Evolutionary conservation across 495 filamentous ascomycete genomes (phyloP).

Genomic region (Podospora comata): DNA sequence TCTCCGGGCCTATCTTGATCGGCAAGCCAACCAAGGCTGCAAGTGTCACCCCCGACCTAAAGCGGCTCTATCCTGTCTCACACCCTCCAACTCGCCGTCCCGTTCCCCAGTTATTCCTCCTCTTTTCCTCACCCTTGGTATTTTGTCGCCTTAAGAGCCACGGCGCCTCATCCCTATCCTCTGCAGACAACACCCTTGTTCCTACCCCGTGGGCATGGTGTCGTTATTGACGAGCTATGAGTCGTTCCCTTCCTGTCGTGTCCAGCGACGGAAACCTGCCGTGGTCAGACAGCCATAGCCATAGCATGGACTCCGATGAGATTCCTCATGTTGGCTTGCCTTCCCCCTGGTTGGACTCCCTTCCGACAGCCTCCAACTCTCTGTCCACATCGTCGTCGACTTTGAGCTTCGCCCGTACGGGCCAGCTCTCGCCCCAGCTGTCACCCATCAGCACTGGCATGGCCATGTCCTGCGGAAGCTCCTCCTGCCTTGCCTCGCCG

Average conservation of each 20-base stretch:
- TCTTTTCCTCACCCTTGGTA: conserved; percentile 8
- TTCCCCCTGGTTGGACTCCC: conserved; percentile 39
- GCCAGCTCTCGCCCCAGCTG: conserved; percentile 39
- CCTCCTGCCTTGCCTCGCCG: conserved; percentile 27
- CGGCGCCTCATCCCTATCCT: conserved; percentile 13
- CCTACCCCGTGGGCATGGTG: conserved; percentile 32
- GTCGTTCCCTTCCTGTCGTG: conserved; percentile 38
- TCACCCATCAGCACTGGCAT: conserved; percentile 47
- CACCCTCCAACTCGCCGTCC: neutral
- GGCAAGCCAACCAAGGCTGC: conserved; percentile 4
- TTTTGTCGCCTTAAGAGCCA: conserved; percentile 22
- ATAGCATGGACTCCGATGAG: conserved; percentile 45
- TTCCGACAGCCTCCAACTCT: conserved; percentile 23
- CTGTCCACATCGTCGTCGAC: conserved; percentile 24
- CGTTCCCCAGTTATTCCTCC: conserved; percentile 1
- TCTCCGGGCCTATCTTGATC: conserved; percentile 10
- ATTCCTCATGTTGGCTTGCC: conserved; percentile 36
- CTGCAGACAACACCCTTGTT: conserved; percentile 8
- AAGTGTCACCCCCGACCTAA: conserved; percentile 8
- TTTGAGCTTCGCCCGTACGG: conserved; percentile 35
- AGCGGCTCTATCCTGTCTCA: conserved; percentile 10
- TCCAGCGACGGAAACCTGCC: conserved; percentile 40
- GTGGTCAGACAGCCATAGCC: conserved; percentile 44
- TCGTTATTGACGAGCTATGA: conserved; percentile 46
- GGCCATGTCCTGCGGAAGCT: conserved; percentile 34